phyloP scores from a whole-genome alignment of 768 basidiomycete species.

The Psilocybe cubensis region DNA sequence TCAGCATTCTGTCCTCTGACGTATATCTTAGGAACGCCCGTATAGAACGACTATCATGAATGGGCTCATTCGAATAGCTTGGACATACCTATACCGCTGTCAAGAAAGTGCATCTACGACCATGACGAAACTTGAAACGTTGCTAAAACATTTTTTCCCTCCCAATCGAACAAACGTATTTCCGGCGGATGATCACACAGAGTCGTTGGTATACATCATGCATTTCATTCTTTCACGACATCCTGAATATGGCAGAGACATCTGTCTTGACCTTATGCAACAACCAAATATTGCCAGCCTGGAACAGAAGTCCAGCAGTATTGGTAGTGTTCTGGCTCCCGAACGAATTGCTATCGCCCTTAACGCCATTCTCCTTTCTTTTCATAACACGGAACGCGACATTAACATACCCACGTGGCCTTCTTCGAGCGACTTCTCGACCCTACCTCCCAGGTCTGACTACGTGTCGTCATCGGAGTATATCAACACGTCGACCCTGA shows the following conservation, averaged over 20 bases:
- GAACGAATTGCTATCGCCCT: slow-evolving; percentile 78
- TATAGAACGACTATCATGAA: slow-evolving; percentile 75
- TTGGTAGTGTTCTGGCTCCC: slow-evolving; percentile 53
- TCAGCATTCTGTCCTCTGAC: slow-evolving; percentile 1
- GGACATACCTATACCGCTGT: slow-evolving; percentile 96
- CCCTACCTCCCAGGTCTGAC: slow-evolving; percentile 57
- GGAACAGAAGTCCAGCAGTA: slow-evolving; percentile 45
- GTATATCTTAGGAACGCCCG: slow-evolving; percentile 68
- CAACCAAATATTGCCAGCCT: slow-evolving; percentile 54
- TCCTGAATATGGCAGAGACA: slow-evolving; percentile 82
- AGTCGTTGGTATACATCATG: slow-evolving; percentile 75
- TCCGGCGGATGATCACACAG: slow-evolving; percentile 75
- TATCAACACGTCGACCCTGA: slow-evolving; percentile 58
- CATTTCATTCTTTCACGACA: slow-evolving; percentile 86
- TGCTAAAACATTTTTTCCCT: slow-evolving; percentile 83
- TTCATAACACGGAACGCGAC: slow-evolving; percentile 76
- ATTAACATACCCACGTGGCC: slow-evolving; percentile 78
- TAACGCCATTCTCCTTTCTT: slow-evolving; percentile 75
- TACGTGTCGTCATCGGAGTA: slow-evolving; percentile 73
- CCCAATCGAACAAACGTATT: slow-evolving; percentile 60
- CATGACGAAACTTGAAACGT: slow-evolving; percentile 74
- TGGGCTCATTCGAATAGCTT: slow-evolving; percentile 80
- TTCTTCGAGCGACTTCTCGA: slow-evolving; percentile 66
- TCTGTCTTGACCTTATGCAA: slow-evolving; percentile 81
- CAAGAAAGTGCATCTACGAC: slow-evolving; percentile 82